These are phyloP conservation scores for Fusarium buxicola DNA, from an alignment of 2,329 filamentous ascomycete genomes.

Conservation along the genomic window DNA sequence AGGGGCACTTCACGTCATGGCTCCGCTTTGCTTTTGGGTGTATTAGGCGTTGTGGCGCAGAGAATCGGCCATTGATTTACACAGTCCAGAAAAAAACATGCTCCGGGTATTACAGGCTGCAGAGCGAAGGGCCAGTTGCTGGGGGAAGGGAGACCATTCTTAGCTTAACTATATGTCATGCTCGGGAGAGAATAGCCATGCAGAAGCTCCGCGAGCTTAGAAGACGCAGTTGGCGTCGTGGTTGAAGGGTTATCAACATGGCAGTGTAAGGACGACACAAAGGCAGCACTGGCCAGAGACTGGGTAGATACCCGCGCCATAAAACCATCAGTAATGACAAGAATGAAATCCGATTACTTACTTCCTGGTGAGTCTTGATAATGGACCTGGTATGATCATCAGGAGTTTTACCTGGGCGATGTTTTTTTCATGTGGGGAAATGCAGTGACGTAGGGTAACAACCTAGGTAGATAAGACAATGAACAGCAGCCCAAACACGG, in stretches of 20 bases:
- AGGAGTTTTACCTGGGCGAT: too few relatives aligned
- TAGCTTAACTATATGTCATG: not conserved
- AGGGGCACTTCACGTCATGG: constrained; percentile 13
- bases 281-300: not conserved
- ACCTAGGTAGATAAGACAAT: too few relatives aligned
- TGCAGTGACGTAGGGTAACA: too few relatives aligned
- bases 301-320: not conserved
- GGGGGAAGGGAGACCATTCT: not conserved
- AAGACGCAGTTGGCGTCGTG: not conserved
- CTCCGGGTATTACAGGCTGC: not conserved
- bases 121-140: not conserved
- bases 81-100: not conserved
- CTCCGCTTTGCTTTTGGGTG: constrained; percentile 19
- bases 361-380: not conserved
- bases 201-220: too few relatives aligned
- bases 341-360: not conserved
- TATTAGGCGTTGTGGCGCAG: constrained; percentile 39
- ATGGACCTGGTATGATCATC: too few relatives aligned
- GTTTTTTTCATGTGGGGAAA: too few relatives aligned
- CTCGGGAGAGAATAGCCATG: not conserved
- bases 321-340: not conserved
- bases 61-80: constrained; percentile 17
- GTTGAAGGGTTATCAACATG: not conserved
- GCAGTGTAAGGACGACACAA: not conserved
- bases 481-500: too few relatives aligned